Evolutionary conservation across 495 filamentous ascomycete genomes (phyloP).

Genomic region (Lentithecium fluviatile): DNA sequence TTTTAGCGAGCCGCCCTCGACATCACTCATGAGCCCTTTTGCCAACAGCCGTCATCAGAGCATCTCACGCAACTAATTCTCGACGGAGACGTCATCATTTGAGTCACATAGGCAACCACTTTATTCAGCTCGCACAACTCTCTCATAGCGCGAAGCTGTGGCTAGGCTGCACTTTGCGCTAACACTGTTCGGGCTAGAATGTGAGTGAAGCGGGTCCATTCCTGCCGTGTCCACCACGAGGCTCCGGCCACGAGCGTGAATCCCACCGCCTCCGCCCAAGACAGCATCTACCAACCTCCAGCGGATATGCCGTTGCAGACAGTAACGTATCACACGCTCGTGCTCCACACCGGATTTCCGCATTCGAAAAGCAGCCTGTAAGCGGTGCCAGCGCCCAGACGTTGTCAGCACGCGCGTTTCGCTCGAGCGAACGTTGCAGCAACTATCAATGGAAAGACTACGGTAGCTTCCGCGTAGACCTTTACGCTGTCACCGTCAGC

Average conservation of each 20-base stretch:
- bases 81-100: neutral
- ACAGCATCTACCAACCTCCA: too few relatives aligned
- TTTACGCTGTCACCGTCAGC: conserved; percentile 81
- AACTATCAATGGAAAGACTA: conserved; percentile 90
- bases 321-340: too few relatives aligned
- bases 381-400: neutral
- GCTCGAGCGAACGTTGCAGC: conserved; percentile 78
- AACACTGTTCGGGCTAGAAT: neutral
- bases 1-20: neutral
- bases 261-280: too few relatives aligned
- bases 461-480: conserved; percentile 90
- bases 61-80: neutral
- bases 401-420: conserved; percentile 1
- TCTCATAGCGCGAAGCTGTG: neutral
- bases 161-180: neutral
- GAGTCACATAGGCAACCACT: neutral
- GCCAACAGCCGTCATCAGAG: too few relatives aligned
- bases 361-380: too few relatives aligned
- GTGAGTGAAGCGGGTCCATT: neutral
- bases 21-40: neutral
- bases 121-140: neutral
- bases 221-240: neutral
- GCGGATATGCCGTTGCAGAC: too few relatives aligned
- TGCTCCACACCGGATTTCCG: too few relatives aligned
- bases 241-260: too few relatives aligned